A percentile compares a stretch with the other conserved stretches of the same genome.
Evolutionary conservation across 805 yeast species (phyloP).

Genomic region (Ogataea minuta): DNA sequence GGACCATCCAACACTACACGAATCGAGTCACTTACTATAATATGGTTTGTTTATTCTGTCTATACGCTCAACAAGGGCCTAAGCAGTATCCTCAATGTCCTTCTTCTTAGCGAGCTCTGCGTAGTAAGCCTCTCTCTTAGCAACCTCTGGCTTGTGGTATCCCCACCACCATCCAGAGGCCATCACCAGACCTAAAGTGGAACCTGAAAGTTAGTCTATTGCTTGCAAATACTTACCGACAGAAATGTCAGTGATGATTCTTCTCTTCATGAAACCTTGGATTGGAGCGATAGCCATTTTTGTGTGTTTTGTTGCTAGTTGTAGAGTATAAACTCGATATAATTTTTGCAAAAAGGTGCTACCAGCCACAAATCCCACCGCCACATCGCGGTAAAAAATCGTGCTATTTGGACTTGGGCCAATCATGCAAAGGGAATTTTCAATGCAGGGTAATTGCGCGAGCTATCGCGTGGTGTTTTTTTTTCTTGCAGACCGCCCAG

Average conservation of each 20-base stretch:
- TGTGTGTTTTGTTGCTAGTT: constrained; percentile 2
- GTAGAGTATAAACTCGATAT: constrained; percentile 4
- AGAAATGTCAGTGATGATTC: constrained; percentile 73
- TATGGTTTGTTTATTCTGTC: constrained; percentile 5
- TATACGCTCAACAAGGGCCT: constrained; percentile 3
- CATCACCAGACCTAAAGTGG: constrained; percentile 40
- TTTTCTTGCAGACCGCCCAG: no score
- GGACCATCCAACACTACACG: neutral
- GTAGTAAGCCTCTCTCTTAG: constrained; percentile 82
- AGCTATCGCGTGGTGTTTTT: no score
- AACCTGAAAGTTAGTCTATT: constrained; percentile 17
- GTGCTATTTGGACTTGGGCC: constrained; percentile 7
- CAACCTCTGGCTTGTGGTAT: constrained; percentile 70
- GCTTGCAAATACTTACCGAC: constrained; percentile 50
- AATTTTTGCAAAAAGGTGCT: constrained; percentile 3
- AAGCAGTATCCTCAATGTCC: constrained; percentile 49
- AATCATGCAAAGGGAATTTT: constrained; percentile 9
- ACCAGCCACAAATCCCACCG: constrained; percentile 12
- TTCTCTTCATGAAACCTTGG: constrained; percentile 77
- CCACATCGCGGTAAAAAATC: constrained; percentile 8
- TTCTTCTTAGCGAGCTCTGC: constrained; percentile 73
- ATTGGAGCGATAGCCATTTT: constrained; percentile 81
- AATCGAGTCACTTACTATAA: constrained; percentile 1
- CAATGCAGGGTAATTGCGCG: neutral
- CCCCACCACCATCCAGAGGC: constrained; percentile 84